Evolutionary conservation across 345 rosid species (phyloP).

Genomic region (Citrus australasica): DNA sequence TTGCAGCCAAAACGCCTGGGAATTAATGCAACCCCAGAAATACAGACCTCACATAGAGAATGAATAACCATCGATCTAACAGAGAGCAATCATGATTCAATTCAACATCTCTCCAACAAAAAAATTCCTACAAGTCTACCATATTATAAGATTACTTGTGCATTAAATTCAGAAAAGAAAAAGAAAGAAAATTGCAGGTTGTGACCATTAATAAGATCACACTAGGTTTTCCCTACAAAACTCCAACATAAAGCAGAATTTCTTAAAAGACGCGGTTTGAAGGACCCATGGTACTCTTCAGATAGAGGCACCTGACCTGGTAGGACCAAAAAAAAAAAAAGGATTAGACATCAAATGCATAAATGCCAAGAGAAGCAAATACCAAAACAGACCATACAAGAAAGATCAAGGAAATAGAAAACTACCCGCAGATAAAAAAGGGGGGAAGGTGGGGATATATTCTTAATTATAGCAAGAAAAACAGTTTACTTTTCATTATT

Average conservation of each 20-base stretch:
- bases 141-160: neutral
- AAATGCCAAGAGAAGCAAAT: neutral
- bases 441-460: no score
- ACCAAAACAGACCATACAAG: neutral
- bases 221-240: neutral
- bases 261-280: slow-evolving; percentile 57
- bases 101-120: slow-evolving; percentile 4
- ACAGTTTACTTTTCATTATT: neutral
- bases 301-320: slow-evolving; percentile 73
- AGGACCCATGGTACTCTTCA: slow-evolving; percentile 79
- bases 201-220: neutral
- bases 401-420: neutral
- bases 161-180: neutral
- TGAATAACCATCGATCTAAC: neutral
- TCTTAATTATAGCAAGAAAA: neutral
- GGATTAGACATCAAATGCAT: neutral
- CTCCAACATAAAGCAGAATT: neutral
- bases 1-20: no score
- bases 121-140: neutral
- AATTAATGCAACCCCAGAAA: no score
- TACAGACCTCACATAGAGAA: neutral
- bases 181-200: neutral
- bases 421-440: no score
- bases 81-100: neutral
- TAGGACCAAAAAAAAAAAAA: neutral